Base-by-base conservation (phyloP, 345 rosid species). In the Aethionema arabicum region DNA sequence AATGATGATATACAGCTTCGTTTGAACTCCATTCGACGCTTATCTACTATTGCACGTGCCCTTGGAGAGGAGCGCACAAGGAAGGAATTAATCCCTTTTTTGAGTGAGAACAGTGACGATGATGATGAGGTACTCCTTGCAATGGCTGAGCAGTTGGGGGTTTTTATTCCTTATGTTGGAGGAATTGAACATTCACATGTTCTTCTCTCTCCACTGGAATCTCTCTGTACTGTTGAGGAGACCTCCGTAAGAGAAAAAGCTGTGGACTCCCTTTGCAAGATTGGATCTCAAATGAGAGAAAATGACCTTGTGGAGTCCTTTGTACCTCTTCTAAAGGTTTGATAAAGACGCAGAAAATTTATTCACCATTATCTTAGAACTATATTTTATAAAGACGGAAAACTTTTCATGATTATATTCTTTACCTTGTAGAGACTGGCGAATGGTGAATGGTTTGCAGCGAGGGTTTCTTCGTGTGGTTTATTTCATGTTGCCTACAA, bases 91-190 rank as follows among this genome's bases (percentile, higher is more conserved):
- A 86, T 92, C 52, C 98, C 98, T 0, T 92, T 92, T 63, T 63
- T 89, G 59, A 82, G 93, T 14, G 98, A 92, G 76, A 92, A 89
- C 77, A 92, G 88, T 68, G 98, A 92, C 3, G 96, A 92, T 37
- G 96, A 92, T 27, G 95, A 92, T 14, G 98, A 92, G 80, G 98
- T 92, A 31, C 98, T 89, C 64, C 96, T 86, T 68, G 96, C 96
- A 3, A 83, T 89, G 87, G 91, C 98, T 5, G 98, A 85, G 62
- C 96, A 89, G 66, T 35, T 92, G 66, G 93, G 98, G 2, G 93
- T 87, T 56, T 92, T 92, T 64, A 83, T 92, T 56, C 96, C 95
- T 0, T 92, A 78, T 63, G 95, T 92, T 3, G 98, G 98, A 46
- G 98, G 98, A 16, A 80, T 87, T 43, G 96, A 89, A 68, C 77